phyloP scores from a whole-genome alignment of 768 basidiomycete species.

The Phylloporus scabripes region DNA sequence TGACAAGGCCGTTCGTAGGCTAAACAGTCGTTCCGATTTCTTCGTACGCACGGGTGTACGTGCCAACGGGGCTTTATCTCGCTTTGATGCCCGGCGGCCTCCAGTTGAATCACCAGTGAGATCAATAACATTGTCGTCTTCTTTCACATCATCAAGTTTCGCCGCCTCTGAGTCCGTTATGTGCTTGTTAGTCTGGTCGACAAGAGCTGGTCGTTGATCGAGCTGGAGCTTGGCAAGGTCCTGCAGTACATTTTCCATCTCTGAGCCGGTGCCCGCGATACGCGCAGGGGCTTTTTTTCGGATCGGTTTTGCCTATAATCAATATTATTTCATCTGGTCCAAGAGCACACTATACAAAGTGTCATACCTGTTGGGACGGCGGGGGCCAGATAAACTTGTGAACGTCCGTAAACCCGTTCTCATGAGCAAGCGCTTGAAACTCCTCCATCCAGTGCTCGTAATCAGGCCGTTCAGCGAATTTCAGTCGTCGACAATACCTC shows the following conservation, averaged over 20 bases:
- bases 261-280: conserved; percentile 30
- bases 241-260: conserved; percentile 52
- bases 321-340: conserved; percentile 1
- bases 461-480: conserved; percentile 64
- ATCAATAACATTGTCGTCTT: conserved; percentile 37
- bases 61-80: conserved; percentile 18
- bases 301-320: conserved; percentile 29
- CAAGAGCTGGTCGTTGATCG: conserved; percentile 44
- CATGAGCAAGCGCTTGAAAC: conserved; percentile 56
- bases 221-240: conserved; percentile 57
- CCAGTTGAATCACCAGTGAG: conserved; percentile 37
- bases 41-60: conserved; percentile 30
- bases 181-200: conserved; percentile 43
- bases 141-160: conserved; percentile 22
- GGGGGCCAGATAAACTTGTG: conserved; percentile 74
- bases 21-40: conserved; percentile 46
- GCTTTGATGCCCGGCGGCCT: conserved; percentile 26
- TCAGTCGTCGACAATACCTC: conserved; percentile 61
- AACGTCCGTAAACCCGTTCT: conserved; percentile 51
- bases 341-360: neutral
- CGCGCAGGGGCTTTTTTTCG: conserved; percentile 12
- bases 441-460: conserved; percentile 61
- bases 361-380: conserved; percentile 33
- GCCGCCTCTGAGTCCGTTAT: conserved; percentile 29
- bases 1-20: conserved; percentile 39